Percentiles rank a stretch among this genome's conserved stretches.
phyloP scores from a whole-genome alignment of 768 basidiomycete species.

The Boletus sp. region DNA sequence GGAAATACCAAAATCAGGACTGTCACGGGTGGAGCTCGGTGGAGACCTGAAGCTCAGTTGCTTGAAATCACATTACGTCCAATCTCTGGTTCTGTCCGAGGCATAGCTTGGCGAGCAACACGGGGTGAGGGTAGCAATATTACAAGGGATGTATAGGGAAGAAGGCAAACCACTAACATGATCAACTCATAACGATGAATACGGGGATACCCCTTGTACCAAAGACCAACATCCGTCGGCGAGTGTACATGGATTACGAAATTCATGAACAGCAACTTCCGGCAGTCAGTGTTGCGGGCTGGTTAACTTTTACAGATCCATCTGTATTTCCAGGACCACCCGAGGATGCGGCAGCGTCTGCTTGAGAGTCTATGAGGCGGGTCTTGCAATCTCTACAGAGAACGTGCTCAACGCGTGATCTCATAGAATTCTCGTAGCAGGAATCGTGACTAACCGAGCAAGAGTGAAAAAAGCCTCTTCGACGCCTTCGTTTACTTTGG shows the following conservation, averaged over 20 bases:
- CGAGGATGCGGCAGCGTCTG: slow-evolving; percentile 48
- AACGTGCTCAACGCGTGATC: neutral
- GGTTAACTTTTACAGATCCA: slow-evolving; percentile 66
- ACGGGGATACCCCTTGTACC: neutral
- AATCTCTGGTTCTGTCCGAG: neutral
- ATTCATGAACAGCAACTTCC: slow-evolving; percentile 54
- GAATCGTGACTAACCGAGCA: slow-evolving; percentile 67
- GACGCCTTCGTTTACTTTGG: slow-evolving; percentile 95
- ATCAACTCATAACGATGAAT: slow-evolving; percentile 1
- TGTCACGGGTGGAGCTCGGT: neutral
- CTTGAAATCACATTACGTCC: too few relatives aligned
- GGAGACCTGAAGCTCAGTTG: neutral
- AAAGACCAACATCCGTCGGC: slow-evolving; percentile 1
- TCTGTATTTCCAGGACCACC: slow-evolving; percentile 40
- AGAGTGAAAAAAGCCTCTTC: slow-evolving; percentile 99
- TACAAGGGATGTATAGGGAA: slow-evolving; percentile 16
- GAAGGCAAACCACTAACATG: slow-evolving; percentile 11
- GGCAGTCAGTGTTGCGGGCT: slow-evolving; percentile 46
- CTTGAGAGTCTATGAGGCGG: slow-evolving; percentile 93
- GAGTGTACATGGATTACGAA: slow-evolving; percentile 4
- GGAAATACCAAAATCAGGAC: too few relatives aligned
- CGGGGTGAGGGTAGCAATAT: slow-evolving; percentile 14
- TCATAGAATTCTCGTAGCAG: neutral
- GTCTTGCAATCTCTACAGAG: slow-evolving; percentile 88
- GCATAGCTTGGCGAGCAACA: slow-evolving; percentile 4